phyloP scores from a whole-genome alignment of 192 early-diverging fungal species.

The Coemansia guatemalensis region DNA sequence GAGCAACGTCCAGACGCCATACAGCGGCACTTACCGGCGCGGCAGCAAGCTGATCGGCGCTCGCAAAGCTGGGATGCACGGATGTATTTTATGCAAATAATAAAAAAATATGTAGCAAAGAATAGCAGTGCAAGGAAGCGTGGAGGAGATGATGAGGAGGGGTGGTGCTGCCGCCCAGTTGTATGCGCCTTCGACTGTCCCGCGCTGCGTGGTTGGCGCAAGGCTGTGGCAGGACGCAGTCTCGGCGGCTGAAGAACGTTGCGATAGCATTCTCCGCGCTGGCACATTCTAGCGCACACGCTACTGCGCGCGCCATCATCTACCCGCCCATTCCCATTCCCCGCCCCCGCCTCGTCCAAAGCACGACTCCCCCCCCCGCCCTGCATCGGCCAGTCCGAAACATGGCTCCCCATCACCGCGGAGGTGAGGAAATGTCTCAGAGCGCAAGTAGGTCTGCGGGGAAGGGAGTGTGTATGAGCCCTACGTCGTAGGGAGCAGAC shows the following conservation, averaged over 20 bases:
- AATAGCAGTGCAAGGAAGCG: too few species aligned
- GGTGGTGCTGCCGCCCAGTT: too few species aligned
- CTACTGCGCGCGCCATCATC: slow-evolving; percentile 14
- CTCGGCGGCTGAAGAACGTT: slow-evolving; percentile 14
- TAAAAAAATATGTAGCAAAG: not conserved
- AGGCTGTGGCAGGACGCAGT: not conserved
- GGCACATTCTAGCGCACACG: slow-evolving; percentile 4
- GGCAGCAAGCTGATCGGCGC: slow-evolving; percentile 2
- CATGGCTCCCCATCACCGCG: too few species aligned
- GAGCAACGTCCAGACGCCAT: not conserved
- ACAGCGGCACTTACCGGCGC: not conserved
- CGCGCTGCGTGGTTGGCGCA: too few species aligned
- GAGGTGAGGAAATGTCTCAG: not conserved
- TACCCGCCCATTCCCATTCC: not conserved
- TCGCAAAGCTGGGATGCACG: not conserved
- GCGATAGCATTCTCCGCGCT: slow-evolving; percentile 17
- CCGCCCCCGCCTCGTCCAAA: not conserved
- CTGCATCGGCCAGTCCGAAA: not conserved
- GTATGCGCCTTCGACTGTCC: too few species aligned
- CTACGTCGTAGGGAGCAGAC: not conserved
- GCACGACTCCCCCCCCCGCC: not conserved
- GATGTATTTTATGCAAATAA: not conserved
- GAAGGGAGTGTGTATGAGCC: slow-evolving; percentile 8
- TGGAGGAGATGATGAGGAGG: too few species aligned
- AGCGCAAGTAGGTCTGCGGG: not conserved